Evolutionary conservation across 1,284 basidiomycete genomes (phyloP).

Genomic region (Ustilago lituana): DNA sequence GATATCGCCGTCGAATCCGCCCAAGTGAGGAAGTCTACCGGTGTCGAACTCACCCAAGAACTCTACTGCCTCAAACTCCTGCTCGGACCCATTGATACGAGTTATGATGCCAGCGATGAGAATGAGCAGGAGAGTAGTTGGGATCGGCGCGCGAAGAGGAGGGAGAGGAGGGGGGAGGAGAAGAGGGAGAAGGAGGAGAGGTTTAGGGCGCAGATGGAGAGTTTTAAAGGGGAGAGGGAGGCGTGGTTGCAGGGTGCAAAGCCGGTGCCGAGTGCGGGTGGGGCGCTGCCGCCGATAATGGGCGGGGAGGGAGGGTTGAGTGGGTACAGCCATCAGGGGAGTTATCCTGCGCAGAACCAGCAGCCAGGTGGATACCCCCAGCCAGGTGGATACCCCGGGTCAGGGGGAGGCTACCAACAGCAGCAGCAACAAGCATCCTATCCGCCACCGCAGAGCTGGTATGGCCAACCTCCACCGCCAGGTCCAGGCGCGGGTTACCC

Average conservation of each 20-base stretch:
- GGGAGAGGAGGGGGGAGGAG: slow-evolving; percentile 26
- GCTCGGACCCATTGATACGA: slow-evolving; percentile 54
- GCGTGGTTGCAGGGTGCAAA: slow-evolving; percentile 12
- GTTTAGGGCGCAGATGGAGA: slow-evolving; percentile 14
- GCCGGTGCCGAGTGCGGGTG: slow-evolving; percentile 40
- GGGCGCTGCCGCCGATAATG: slow-evolving; percentile 28
- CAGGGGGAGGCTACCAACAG: neutral
- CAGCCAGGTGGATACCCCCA: slow-evolving; percentile 20
- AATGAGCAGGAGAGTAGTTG: slow-evolving; percentile 7
- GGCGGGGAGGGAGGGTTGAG: slow-evolving; percentile 12
- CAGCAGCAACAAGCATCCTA: slow-evolving; percentile 15
- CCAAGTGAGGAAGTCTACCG: slow-evolving; percentile 48
- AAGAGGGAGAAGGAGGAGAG: slow-evolving; percentile 26
- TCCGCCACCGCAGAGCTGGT: slow-evolving; percentile 9
- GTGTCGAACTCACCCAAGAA: slow-evolving; percentile 54
- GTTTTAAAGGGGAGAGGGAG: slow-evolving; percentile 28
- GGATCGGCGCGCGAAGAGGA: slow-evolving; percentile 8
- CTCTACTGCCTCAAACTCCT: slow-evolving; percentile 57
- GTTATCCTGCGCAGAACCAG: slow-evolving; percentile 23
- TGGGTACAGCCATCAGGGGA: slow-evolving; percentile 32
- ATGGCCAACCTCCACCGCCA: slow-evolving; percentile 5
- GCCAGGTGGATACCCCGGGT: slow-evolving; percentile 1
- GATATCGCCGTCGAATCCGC: slow-evolving; percentile 49
- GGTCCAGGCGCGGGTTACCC: slow-evolving; percentile 14
- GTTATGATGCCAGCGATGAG: slow-evolving; percentile 57